These are phyloP conservation scores for Pyrus hybrid DNA, from an alignment of 331 rosid species.

Conservation along the genomic window DNA sequence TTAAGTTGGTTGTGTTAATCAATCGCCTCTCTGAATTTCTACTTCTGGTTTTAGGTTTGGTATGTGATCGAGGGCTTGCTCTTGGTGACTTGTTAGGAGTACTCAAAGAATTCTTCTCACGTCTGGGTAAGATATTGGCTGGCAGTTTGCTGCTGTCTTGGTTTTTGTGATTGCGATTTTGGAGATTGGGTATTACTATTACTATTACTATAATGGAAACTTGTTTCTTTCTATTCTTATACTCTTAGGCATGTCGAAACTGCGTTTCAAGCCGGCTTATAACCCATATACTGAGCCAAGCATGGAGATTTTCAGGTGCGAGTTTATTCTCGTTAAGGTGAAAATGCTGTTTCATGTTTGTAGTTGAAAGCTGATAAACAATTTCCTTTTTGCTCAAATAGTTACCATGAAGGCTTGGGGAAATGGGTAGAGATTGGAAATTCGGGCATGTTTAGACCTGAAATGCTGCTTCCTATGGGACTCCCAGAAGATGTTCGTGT, in stretches of 20 bases:
- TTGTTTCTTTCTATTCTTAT: neutral
- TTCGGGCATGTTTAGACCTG: conserved; percentile 97
- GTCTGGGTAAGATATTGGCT: conserved; percentile 45
- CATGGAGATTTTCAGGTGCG: conserved; percentile 94
- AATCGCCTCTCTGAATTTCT: conserved; percentile 1
- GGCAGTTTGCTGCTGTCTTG: neutral
- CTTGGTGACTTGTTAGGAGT: conserved; percentile 87
- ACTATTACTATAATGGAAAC: neutral
- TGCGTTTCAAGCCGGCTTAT: conserved; percentile 91
- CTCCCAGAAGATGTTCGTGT: conserved; percentile 93
- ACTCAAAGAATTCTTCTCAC: conserved; percentile 82
- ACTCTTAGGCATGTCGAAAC: conserved; percentile 66
- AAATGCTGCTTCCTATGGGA: conserved; percentile 96
- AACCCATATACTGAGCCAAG: conserved; percentile 97
- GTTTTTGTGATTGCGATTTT: neutral
- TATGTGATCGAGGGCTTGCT: conserved; percentile 83
- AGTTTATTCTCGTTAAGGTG: neutral
- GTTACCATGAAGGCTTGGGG: conserved; percentile 82
- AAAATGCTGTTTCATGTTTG: conserved; percentile 6
- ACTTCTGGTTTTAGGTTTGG: conserved; percentile 52
- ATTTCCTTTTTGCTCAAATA: conserved; percentile 11
- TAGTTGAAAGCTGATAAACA: neutral
- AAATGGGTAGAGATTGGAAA: conserved; percentile 95
- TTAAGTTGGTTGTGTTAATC: neutral
- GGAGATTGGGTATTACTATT: neutral